Base-by-base conservation (phyloP, 805 yeast species). In the Metschnikowia colocasiae region DNA sequence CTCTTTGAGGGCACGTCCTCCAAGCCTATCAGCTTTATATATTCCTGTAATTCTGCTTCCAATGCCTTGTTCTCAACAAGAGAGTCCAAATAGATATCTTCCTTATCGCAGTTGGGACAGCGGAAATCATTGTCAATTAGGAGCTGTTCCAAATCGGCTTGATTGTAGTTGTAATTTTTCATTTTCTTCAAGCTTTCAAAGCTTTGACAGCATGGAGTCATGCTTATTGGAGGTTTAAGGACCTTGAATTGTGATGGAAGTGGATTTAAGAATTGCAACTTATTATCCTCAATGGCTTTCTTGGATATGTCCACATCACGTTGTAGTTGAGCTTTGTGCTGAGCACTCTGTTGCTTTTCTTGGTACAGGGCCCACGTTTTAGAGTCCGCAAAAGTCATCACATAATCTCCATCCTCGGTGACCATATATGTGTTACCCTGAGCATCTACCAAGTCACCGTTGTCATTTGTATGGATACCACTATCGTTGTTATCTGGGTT, bases 361-460 rank as follows among this genome's bases (percentile, higher is more conserved):
- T 90, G 96, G 61, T 81, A 91, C 40, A 78, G 81, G 46, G 83
- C 82, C 99, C 99, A 92, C 0, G 97, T 85, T 59, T 83, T 84
- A 35, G 82, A 79, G 68, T 94, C 99, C 0, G 98, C 98, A 51
- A 91, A 82, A n/a, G 95, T 97, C 41, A 89, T 85, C 4, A 94
- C 99, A 63, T 87, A 94, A 59, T 91, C 87, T 42, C 99, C 99
- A 30, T 89, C 94, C 43, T 91, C 98, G 27, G 90, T 90, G 56
- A 94, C 81, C 85, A 94, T 81, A 49, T 85, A 85, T 35, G 81
- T 79, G 59, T 78, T 72, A 1, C 77, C 77, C 37, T 71, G 71
- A n/a, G 61, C 62, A 51, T 73, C 77, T 6, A 72, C 67, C 53
- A 72, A 59, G 45, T 71, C 75, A 4, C 77, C 77, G 45, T 69